Evolutionary conservation across 2,329 filamentous ascomycete species (phyloP).

Genomic region (Zymoseptoria brevis): DNA sequence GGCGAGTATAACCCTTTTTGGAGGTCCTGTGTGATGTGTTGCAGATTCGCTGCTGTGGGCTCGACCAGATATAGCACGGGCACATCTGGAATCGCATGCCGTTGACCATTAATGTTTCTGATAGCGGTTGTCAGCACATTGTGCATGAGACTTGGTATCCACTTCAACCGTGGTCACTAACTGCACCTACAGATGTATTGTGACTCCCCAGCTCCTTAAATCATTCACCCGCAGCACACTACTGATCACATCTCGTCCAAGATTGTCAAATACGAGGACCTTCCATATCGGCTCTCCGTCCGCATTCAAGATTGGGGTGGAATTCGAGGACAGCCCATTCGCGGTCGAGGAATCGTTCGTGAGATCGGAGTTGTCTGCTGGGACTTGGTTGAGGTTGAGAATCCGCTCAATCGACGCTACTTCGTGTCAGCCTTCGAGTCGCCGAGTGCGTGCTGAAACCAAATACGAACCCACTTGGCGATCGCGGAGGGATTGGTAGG

Average conservation of each 20-base stretch:
- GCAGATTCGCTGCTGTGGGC: conserved; percentile 70
- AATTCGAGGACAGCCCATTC: conserved; percentile 58
- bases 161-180: conserved; percentile 5
- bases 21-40: conserved; percentile 76
- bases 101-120: conserved; percentile 67
- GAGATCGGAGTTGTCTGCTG: conserved; percentile 46
- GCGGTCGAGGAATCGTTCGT: conserved; percentile 53
- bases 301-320: conserved; percentile 72
- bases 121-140: conserved; percentile 23
- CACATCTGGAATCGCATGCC: conserved; percentile 91
- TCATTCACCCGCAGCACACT: conserved; percentile 92
- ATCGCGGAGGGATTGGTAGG: conserved; percentile 56
- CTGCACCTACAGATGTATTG: conserved; percentile 72
- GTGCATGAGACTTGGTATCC: conserved; percentile 25
- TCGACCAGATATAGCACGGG: conserved; percentile 96
- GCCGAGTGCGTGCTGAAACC: conserved; percentile 1
- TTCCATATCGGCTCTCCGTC: conserved; percentile 96
- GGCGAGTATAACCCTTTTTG: conserved; percentile 83
- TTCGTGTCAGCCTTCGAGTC: conserved; percentile 5
- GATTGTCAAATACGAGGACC: conserved; percentile 87
- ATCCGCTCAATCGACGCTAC: conserved; percentile 88
- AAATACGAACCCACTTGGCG: conserved; percentile 59
- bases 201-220: conserved; percentile 86
- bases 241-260: conserved; percentile 90
- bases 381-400: conserved; percentile 80